Conservation (phyloP, 495 filamentous ascomycete species). For the Xylaria palmicola region DNA sequence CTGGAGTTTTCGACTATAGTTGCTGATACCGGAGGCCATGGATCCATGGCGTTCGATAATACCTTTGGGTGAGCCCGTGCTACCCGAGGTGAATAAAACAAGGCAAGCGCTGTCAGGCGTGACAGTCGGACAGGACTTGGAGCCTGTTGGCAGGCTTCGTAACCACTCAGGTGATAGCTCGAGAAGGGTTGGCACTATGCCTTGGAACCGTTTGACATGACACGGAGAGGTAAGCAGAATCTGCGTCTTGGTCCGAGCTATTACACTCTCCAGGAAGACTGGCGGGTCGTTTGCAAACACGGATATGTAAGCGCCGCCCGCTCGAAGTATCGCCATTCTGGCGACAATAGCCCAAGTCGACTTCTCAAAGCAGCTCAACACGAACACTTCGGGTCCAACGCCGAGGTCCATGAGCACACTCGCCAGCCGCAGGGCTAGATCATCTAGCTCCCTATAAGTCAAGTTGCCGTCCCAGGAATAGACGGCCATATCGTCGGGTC, state of each 20-base stretch:
- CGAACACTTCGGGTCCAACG: slow-evolving; percentile 48
- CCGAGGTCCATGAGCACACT: slow-evolving; percentile 26
- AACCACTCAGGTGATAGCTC: slow-evolving; percentile 9
- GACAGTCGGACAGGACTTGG: not conserved
- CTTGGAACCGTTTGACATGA: slow-evolving; percentile 2
- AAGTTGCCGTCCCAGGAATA: slow-evolving; percentile 34
- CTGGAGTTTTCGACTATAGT: slow-evolving; percentile 36
- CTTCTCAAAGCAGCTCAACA: slow-evolving; percentile 57
- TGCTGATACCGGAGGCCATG: slow-evolving; percentile 28
- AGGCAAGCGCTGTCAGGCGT: slow-evolving; percentile 24
- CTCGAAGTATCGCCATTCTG: slow-evolving; percentile 37
- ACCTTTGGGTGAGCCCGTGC: slow-evolving; percentile 47
- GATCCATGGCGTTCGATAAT: slow-evolving; percentile 35
- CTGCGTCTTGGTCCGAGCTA: slow-evolving; percentile 5
- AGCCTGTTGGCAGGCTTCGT: not conserved
- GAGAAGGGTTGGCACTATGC: slow-evolving; percentile 12
- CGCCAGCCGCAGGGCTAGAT: slow-evolving; percentile 34
- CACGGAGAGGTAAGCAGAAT: slow-evolving; percentile 3
- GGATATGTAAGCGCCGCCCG: slow-evolving; percentile 36
- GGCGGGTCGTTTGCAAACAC: slow-evolving; percentile 25
- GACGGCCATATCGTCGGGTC: slow-evolving; percentile 24
- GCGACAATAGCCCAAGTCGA: slow-evolving; percentile 44
- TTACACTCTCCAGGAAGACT: slow-evolving; percentile 13
- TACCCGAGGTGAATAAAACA: slow-evolving; percentile 46
- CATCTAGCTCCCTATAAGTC: slow-evolving; percentile 36